Evolutionary conservation across 2,329 filamentous ascomycete species (phyloP).

Genomic region (Daldinia sp.): DNA sequence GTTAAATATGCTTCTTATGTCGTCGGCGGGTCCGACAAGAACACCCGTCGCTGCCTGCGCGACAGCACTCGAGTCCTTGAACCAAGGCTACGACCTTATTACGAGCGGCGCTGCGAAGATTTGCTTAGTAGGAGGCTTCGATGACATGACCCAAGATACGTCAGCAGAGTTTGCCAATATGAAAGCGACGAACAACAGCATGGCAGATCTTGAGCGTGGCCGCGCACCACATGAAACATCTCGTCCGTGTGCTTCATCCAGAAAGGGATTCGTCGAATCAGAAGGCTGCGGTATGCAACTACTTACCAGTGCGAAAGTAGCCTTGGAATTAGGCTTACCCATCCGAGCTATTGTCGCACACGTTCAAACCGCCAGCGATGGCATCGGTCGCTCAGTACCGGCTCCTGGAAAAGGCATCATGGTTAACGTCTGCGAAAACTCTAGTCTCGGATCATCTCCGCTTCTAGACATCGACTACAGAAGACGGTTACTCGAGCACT

Average conservation of each 20-base stretch:
- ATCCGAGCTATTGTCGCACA: constrained; percentile 48
- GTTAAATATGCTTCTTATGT: constrained; percentile 55
- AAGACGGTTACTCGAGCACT: constrained; percentile 38
- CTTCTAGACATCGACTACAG: constrained; percentile 43
- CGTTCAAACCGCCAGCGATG: constrained; percentile 47
- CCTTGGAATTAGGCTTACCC: constrained; percentile 48
- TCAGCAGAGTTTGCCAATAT: constrained; percentile 48
- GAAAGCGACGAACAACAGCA: constrained; percentile 48
- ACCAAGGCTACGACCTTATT: constrained; percentile 48
- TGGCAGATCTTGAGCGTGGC: constrained; percentile 42
- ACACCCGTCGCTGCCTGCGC: constrained; percentile 51
- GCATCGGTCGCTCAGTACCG: constrained; percentile 49
- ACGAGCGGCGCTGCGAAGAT: constrained; percentile 44
- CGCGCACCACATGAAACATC: constrained; percentile 47
- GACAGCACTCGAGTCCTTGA: constrained; percentile 49
- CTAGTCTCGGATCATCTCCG: constrained; percentile 34
- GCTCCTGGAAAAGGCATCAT: constrained; percentile 51
- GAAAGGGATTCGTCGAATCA: constrained; percentile 50
- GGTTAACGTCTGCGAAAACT: constrained; percentile 41
- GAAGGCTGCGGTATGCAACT: constrained; percentile 50
- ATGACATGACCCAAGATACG: constrained; percentile 47
- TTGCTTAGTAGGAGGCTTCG: constrained; percentile 48
- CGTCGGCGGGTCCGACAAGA: constrained; percentile 46
- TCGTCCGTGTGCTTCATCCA: constrained; percentile 46
- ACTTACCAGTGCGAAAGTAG: constrained; percentile 46